These are phyloP conservation scores for Strobilomyces echinocephalus DNA, from an alignment of 768 basidiomycete species.

Conservation along the genomic window DNA sequence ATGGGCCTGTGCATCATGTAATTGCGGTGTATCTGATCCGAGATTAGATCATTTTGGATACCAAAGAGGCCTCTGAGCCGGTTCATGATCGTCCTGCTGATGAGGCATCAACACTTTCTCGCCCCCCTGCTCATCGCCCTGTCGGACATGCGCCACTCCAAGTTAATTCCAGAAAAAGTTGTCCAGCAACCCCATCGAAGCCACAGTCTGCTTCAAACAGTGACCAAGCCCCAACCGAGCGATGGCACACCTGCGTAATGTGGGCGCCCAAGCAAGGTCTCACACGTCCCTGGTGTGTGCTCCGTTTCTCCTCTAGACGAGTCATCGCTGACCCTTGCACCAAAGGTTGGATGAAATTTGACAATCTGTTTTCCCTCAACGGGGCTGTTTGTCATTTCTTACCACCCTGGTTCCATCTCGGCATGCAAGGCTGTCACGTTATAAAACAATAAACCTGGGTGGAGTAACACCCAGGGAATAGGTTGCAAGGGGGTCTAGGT, in stretches of 20 bases:
- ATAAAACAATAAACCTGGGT: no score
- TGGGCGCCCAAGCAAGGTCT: constrained; percentile 41
- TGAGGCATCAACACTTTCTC: constrained; percentile 51
- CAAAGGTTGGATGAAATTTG: constrained; percentile 87
- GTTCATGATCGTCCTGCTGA: constrained; percentile 38
- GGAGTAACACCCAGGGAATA: no score
- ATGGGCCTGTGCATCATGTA: no score
- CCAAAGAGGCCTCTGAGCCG: constrained; percentile 23
- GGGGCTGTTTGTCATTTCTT: constrained; percentile 82
- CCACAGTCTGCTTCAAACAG: constrained; percentile 1
- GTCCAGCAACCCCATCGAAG: neutral
- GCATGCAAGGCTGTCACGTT: constrained; percentile 58
- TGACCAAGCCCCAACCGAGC: constrained; percentile 14
- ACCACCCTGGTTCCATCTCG: constrained; percentile 64
- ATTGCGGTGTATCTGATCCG: no score
- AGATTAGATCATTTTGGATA: no score
- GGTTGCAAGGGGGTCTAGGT: no score
- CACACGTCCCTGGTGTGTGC: constrained; percentile 66
- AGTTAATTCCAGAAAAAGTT: constrained; percentile 4
- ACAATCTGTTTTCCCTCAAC: constrained; percentile 75
- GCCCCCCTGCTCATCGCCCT: constrained; percentile 44
- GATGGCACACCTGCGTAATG: constrained; percentile 33
- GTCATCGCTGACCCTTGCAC: neutral
- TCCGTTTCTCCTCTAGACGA: neutral
- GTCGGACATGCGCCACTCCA: constrained; percentile 2